phyloP scores from a whole-genome alignment of 371 early-diverging fungal genomes.

The Lichtheimia corymbifera region DNA sequence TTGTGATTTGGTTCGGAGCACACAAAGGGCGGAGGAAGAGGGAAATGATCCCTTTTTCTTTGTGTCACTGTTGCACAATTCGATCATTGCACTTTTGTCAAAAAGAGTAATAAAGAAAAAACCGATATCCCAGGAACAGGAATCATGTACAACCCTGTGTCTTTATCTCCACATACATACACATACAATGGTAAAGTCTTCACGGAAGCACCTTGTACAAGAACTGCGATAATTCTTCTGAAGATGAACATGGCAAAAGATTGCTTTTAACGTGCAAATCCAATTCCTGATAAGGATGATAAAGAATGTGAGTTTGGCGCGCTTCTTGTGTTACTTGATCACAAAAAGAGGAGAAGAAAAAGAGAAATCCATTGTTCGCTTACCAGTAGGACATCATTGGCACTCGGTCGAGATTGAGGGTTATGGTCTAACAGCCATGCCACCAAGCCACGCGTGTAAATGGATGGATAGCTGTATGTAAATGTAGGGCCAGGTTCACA shows the following conservation, averaged over 20 bases:
- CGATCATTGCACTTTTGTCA: neutral
- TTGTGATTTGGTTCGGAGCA: no score
- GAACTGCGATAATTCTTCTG: conserved; percentile 20
- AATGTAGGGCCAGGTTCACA: conserved; percentile 52
- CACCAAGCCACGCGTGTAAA: conserved; percentile 52
- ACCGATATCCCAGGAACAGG: neutral
- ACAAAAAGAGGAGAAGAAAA: neutral
- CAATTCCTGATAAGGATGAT: conserved; percentile 26
- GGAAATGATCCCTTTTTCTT: no score
- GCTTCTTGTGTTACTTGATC: neutral
- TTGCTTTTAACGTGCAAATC: conserved; percentile 36
- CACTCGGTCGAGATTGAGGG: conserved; percentile 35
- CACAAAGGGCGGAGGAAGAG: no score
- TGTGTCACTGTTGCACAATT: no score
- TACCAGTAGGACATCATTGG: conserved; percentile 44
- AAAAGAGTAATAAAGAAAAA: conserved; percentile 15
- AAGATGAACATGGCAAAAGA: conserved; percentile 36
- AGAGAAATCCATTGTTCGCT: conserved; percentile 1
- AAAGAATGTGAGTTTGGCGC: neutral
- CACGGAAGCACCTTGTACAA: no score
- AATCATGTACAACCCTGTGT: no score
- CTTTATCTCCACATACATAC: no score
- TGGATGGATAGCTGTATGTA: conserved; percentile 49
- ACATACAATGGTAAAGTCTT: no score
- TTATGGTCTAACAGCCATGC: conserved; percentile 53